A percentile compares a stretch with the other conserved stretches of the same genome.
These are phyloP conservation scores for Pseudogymnoascus sp. DNA, from an alignment of 2,329 filamentous ascomycete genomes.

Conservation along the genomic window DNA sequence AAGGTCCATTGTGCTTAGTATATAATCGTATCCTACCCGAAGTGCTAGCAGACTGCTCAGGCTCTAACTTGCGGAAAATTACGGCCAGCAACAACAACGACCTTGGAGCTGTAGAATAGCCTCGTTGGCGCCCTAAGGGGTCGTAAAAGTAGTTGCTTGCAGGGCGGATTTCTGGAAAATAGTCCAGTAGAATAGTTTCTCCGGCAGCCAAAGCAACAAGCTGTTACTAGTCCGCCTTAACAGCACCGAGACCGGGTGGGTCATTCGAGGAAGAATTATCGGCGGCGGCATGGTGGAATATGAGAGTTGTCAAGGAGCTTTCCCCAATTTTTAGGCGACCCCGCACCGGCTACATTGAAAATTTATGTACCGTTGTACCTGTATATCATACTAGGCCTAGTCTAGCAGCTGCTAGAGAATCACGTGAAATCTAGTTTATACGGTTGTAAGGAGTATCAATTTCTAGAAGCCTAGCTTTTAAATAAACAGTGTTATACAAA, in stretches of 20 bases:
- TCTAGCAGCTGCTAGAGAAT: not conserved
- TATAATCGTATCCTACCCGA: not conserved
- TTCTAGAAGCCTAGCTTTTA: not conserved
- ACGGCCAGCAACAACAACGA: not conserved
- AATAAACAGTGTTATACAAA: not conserved
- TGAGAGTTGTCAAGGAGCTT: not conserved
- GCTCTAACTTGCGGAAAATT: not conserved
- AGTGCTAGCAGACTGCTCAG: not conserved
- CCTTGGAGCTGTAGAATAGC: not conserved
- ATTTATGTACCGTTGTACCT: not conserved
- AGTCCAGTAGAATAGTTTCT: not conserved
- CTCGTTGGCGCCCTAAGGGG: not conserved
- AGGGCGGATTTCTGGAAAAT: not conserved
- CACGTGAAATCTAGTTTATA: not conserved
- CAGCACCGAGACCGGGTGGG: not conserved
- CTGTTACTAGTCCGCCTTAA: not conserved
- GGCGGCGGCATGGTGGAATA: not conserved
- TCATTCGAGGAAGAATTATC: constrained; percentile 5
- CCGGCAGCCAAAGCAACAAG: not conserved
- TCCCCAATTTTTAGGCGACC: constrained; percentile 2
- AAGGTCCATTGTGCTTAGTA: not conserved
- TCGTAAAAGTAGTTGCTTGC: not conserved
- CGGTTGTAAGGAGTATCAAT: not conserved
- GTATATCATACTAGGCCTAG: not conserved
- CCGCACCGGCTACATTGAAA: not conserved